phyloP scores from a whole-genome alignment of 495 filamentous ascomycete genomes.

The Filosporella fistucella region DNA sequence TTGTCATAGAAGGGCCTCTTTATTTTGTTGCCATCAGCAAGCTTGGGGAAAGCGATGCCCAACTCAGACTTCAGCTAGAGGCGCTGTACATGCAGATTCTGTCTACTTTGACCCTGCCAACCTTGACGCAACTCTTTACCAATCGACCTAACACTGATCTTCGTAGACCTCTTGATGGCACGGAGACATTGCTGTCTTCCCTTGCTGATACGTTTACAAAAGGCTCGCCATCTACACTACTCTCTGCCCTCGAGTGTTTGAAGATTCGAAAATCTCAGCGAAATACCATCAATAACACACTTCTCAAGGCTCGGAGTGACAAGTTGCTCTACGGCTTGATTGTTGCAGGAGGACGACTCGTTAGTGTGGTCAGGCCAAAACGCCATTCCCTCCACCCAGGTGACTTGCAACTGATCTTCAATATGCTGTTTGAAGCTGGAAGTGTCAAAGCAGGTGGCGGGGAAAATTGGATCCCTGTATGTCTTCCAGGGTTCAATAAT shows the following conservation, averaged over 20 bases:
- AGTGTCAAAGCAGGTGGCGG: slow-evolving; percentile 81
- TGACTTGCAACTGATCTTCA: slow-evolving; percentile 94
- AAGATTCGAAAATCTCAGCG: slow-evolving; percentile 83
- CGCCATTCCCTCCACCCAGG: slow-evolving; percentile 95
- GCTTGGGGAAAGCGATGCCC: slow-evolving; percentile 82
- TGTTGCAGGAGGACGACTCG: slow-evolving; percentile 88
- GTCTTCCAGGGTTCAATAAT: slow-evolving; percentile 95
- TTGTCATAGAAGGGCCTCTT: slow-evolving; percentile 76
- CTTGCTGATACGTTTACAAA: slow-evolving; percentile 91
- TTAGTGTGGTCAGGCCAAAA: slow-evolving; percentile 89
- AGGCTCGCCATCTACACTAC: slow-evolving; percentile 81
- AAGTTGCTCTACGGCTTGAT: slow-evolving; percentile 89
- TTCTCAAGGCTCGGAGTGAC: slow-evolving; percentile 69
- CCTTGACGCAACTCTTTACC: slow-evolving; percentile 83
- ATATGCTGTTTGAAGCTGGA: slow-evolving; percentile 97
- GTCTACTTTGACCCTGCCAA: slow-evolving; percentile 88
- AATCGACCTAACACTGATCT: slow-evolving; percentile 89
- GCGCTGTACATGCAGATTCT: slow-evolving; percentile 97
- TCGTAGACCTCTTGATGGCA: slow-evolving; percentile 87
- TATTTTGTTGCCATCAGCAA: slow-evolving; percentile 92
- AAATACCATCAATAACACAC: slow-evolving; percentile 76
- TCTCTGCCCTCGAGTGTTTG: slow-evolving; percentile 88
- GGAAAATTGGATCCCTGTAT: slow-evolving; percentile 97
- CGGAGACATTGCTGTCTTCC: slow-evolving; percentile 85
- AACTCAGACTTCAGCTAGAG: slow-evolving; percentile 84